phyloP scores from a whole-genome alignment of 176 grass and related monocot species.

The Sorghum bicolor region DNA sequence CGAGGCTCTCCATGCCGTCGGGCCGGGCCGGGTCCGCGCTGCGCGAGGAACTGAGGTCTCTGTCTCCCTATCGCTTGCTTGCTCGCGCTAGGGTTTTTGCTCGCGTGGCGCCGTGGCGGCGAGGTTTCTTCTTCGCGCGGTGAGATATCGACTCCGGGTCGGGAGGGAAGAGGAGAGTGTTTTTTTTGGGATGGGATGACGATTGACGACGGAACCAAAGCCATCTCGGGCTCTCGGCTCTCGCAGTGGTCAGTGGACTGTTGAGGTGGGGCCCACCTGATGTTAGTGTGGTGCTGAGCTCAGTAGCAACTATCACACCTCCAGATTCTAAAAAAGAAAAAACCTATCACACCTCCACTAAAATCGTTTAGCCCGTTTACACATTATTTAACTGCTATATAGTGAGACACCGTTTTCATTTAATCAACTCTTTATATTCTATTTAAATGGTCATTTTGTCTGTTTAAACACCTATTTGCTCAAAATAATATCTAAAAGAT shows the following conservation, averaged over 20 bases:
- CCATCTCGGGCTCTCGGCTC: not conserved
- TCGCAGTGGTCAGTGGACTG: not conserved
- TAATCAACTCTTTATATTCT: too few species aligned
- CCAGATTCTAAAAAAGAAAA: too few species aligned
- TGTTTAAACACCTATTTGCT: too few species aligned
- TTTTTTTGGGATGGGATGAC: conserved; percentile 2
- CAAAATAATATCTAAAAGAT: too few species aligned
- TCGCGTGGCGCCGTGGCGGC: conserved; percentile 25
- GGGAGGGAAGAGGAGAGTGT: not conserved
- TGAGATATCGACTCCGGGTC: not conserved
- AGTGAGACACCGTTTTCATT: too few species aligned
- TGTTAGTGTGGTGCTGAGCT: not conserved
- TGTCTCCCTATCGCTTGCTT: not conserved
- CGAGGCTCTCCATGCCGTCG: conserved; percentile 61
- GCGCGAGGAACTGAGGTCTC: not conserved
- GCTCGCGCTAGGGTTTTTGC: conserved; percentile 43
- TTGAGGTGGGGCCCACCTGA: not conserved
- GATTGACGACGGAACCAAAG: conserved; percentile 27
- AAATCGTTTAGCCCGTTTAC: too few species aligned
- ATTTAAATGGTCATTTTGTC: too few species aligned
- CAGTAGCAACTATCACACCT: too few species aligned
- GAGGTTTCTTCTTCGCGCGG: conserved; percentile 13
- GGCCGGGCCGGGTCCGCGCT: conserved; percentile 10
- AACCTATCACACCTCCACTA: too few species aligned
- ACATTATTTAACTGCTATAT: too few species aligned